A percentile compares a stretch with the other conserved stretches of the same genome.
phyloP scores from a whole-genome alignment of 805 yeast species.

The Candida incommunis region DNA sequence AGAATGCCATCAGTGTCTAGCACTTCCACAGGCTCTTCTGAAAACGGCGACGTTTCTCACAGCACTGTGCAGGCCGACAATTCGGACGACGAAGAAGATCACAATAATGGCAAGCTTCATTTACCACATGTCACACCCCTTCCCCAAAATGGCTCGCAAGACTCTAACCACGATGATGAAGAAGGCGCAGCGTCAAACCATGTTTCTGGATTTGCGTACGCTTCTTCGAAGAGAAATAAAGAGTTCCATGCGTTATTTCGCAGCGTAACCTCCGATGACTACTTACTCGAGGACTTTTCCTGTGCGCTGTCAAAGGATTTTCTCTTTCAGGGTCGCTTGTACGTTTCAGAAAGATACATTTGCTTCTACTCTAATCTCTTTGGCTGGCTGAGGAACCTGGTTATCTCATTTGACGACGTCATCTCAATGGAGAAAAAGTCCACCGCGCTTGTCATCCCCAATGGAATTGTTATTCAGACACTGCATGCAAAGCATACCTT shows the following conservation, averaged over 20 bases:
- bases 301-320: constrained; percentile 86
- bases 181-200: not conserved
- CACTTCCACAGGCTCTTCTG: not conserved
- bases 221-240: constrained; percentile 46
- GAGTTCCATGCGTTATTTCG: constrained; percentile 72
- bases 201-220: constrained; percentile 19
- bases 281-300: constrained; percentile 70
- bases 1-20: not conserved
- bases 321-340: constrained; percentile 74
- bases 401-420: constrained; percentile 60
- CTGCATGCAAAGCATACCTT: constrained; percentile 51
- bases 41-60: not conserved
- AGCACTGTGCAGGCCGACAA: not conserved
- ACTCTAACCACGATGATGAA: not conserved
- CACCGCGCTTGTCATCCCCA: constrained; percentile 84
- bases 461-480: constrained; percentile 68
- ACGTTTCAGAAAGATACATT: constrained; percentile 59
- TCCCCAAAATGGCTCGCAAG: not conserved
- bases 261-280: constrained; percentile 51
- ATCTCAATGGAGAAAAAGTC: constrained; percentile 61
- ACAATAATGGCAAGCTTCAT: not conserved
- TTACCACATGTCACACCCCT: not conserved
- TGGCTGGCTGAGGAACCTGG: constrained; percentile 81
- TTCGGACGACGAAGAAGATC: not conserved
- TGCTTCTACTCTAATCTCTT: constrained; percentile 79